phyloP scores from a whole-genome alignment of 306 rosid genomes.

The Acacia crassicarpa region DNA sequence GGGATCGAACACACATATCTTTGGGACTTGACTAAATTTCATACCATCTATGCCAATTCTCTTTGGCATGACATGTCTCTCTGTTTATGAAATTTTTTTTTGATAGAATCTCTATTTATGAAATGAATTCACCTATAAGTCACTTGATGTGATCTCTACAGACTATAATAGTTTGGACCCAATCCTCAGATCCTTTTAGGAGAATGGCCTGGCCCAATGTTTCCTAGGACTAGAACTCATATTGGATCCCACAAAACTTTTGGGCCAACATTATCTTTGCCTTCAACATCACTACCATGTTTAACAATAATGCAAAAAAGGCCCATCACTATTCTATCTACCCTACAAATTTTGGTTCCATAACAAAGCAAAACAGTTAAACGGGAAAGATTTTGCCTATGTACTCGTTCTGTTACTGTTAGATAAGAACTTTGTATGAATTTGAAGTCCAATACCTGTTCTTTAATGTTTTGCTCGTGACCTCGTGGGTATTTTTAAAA shows the following conservation, averaged over 20 bases:
- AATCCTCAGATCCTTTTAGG: no score
- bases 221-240: no score
- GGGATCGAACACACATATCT: no score
- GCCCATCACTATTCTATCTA: background rate
- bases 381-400: no score
- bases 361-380: background rate
- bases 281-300: background rate
- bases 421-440: no score
- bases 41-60: no score
- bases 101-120: no score
- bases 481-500: background rate
- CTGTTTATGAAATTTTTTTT: background rate
- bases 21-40: no score
- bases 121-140: background rate
- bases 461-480: no score
- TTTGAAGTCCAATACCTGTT: no score
- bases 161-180: background rate
- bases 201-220: background rate
- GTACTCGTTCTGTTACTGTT: no score
- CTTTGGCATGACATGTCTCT: background rate
- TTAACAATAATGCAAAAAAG: background rate
- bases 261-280: background rate
- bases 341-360: no score
- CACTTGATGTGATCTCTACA: background rate
- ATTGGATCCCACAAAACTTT: background rate